Conservation (phyloP, 495 filamentous ascomycete genomes). For the Pyronema omphalodes region DNA sequence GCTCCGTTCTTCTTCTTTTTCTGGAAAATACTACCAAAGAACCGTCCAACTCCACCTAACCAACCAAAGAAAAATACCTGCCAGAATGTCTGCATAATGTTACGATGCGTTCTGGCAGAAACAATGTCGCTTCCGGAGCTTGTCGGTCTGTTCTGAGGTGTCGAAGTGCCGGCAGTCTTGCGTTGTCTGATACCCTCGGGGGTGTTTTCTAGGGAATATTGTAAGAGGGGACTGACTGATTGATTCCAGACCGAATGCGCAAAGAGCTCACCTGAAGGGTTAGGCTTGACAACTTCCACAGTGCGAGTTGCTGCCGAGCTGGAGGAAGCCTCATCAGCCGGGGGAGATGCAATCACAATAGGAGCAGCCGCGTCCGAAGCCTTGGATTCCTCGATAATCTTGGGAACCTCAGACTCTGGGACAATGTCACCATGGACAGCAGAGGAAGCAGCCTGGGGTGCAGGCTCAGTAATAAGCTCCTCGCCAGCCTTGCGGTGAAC, state of each 20-base stretch:
- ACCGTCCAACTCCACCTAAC: constrained; percentile 20
- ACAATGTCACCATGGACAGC: constrained; percentile 8
- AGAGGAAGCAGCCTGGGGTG: constrained; percentile 8
- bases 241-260: constrained; percentile 24
- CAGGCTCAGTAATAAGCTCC: constrained; percentile 14
- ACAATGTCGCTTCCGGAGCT: constrained; percentile 22
- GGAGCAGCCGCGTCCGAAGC: constrained; percentile 7
- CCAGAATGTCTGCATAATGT: constrained; percentile 22
- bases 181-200: constrained; percentile 17
- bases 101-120: constrained; percentile 17
- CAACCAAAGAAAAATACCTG: constrained; percentile 21
- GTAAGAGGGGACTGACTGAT: constrained; percentile 24
- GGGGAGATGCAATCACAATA: constrained; percentile 18
- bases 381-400: constrained; percentile 7
- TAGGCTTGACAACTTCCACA: constrained; percentile 18
- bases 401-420: constrained; percentile 7
- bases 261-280: constrained; percentile 24
- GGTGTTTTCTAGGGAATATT: constrained; percentile 24
- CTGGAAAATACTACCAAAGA: constrained; percentile 18
- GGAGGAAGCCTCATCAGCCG: constrained; percentile 7
- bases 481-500: constrained; percentile 1
- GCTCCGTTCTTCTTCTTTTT: not conserved
- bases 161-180: constrained; percentile 5
- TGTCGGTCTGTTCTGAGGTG: constrained; percentile 8
- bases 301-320: constrained; percentile 6